A percentile compares a stretch with the other conserved stretches of the same genome.
Evolutionary conservation across 768 basidiomycete species (phyloP).

Genomic region (Xerocomus brunneocitrinus): DNA sequence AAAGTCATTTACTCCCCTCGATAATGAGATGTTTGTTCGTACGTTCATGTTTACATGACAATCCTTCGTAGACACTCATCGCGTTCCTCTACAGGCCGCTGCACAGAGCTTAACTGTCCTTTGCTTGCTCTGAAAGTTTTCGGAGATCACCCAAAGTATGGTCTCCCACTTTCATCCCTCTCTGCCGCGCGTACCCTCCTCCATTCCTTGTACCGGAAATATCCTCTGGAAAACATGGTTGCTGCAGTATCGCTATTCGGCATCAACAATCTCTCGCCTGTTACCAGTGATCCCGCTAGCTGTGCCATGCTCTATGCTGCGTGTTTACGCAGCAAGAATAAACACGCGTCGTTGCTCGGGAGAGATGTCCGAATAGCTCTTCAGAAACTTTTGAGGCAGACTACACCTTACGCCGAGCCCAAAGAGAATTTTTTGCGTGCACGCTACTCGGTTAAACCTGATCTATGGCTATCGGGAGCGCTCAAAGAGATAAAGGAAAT

Average conservation of each 20-base stretch:
- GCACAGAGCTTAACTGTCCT: constrained; percentile 52
- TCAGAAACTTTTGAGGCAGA: constrained; percentile 26
- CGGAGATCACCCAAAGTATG: constrained; percentile 58
- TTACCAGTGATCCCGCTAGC: constrained; percentile 52
- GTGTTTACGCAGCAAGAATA: constrained; percentile 44
- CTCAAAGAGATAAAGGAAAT: constrained; percentile 34
- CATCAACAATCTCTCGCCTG: constrained; percentile 49
- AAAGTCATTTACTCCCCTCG: constrained; percentile 34
- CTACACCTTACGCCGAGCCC: constrained; percentile 17
- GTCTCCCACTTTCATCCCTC: constrained; percentile 44
- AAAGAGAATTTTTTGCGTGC: constrained; percentile 17
- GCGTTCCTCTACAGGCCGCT: constrained; percentile 45
- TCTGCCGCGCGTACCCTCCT: constrained; percentile 52
- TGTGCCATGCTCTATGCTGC: constrained; percentile 55
- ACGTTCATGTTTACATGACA: constrained; percentile 25
- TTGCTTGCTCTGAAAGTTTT: constrained; percentile 57
- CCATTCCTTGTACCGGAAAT: constrained; percentile 46
- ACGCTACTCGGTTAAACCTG: constrained; percentile 29
- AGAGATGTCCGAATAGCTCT: constrained; percentile 41
- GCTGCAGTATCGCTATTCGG: constrained; percentile 51
- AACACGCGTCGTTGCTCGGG: constrained; percentile 39
- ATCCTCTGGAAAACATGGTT: constrained; percentile 46
- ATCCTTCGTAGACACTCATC: background rate
- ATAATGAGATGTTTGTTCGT: constrained; percentile 53
- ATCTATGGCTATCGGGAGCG: constrained; percentile 36